Conservation (phyloP, 257 asterid species). For the Cordia subcordata region DNA sequence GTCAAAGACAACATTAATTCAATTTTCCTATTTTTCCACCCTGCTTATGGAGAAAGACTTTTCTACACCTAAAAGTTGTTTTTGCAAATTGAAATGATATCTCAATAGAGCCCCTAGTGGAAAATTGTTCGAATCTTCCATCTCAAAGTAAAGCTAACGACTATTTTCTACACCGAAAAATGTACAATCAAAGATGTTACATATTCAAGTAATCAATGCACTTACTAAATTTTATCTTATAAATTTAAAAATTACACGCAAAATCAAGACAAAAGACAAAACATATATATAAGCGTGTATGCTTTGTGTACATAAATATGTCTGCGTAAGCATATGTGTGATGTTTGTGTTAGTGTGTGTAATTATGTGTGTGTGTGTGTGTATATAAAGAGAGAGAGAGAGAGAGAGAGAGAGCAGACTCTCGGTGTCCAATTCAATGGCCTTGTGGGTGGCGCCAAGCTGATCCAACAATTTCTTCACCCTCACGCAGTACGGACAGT, state of each 20-base stretch:
- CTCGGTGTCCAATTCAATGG: conserved; percentile 63
- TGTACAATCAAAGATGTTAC: too few relatives aligned
- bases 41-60: too few relatives aligned
- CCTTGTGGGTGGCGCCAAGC: conserved; percentile 68
- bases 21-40: too few relatives aligned
- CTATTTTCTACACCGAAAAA: too few relatives aligned
- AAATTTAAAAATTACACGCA: background rate
- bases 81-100: too few relatives aligned
- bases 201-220: too few relatives aligned
- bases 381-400: background rate
- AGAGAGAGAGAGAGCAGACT: conserved; percentile 29
- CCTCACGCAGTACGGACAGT: conserved; percentile 62
- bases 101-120: too few relatives aligned
- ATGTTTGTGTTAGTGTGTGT: background rate
- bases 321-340: background rate
- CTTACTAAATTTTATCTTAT: background rate
- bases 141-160: too few relatives aligned
- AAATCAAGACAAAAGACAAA: background rate
- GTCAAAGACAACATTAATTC: too few relatives aligned
- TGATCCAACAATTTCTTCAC: conserved; percentile 73
- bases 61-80: too few relatives aligned
- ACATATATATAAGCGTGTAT: background rate
- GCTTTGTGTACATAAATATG: background rate
- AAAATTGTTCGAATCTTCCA: too few relatives aligned
- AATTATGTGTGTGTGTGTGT: background rate